Evolutionary conservation across 2,329 filamentous ascomycete genomes (phyloP).

Genomic region (Pleoardoris graminearum): DNA sequence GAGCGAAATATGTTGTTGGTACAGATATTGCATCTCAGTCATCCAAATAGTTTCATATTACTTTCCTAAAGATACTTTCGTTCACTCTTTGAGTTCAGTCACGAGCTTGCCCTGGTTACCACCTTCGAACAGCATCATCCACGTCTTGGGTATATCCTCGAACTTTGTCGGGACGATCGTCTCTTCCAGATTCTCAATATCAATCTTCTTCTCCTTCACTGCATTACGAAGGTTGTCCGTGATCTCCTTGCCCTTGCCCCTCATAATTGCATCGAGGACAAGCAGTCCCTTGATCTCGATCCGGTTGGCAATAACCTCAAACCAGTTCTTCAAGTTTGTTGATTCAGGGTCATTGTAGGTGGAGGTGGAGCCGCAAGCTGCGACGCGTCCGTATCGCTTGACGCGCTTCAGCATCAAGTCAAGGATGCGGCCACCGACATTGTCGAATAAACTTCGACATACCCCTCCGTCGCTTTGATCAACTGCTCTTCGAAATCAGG

Average conservation of each 20-base stretch:
- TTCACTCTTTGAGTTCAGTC: constrained; percentile 38
- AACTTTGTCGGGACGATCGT: constrained; percentile 53
- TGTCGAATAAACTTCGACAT: constrained; percentile 59
- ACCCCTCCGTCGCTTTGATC: constrained; percentile 52
- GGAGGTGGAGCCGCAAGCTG: constrained; percentile 50
- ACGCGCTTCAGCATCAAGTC: constrained; percentile 52
- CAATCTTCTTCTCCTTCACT: constrained; percentile 52
- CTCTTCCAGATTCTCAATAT: constrained; percentile 51
- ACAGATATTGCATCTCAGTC: not conserved
- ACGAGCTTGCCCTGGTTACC: constrained; percentile 54
- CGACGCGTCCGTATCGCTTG: constrained; percentile 47
- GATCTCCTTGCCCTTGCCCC: constrained; percentile 33
- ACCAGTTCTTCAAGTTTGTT: constrained; percentile 48
- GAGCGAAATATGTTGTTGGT: no score
- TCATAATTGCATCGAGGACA: constrained; percentile 44
- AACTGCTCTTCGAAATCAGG: constrained; percentile 53
- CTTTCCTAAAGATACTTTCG: not conserved
- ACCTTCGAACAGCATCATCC: constrained; percentile 54
- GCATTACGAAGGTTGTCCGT: constrained; percentile 26
- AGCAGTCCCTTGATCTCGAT: constrained; percentile 52
- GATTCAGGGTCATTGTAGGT: constrained; percentile 46
- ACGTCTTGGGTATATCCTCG: constrained; percentile 55
- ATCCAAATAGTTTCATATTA: not conserved
- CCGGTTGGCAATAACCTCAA: constrained; percentile 48
- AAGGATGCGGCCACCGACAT: constrained; percentile 55